phyloP scores from a whole-genome alignment of 495 filamentous ascomycete species.

The Aspergillus hancockii region DNA sequence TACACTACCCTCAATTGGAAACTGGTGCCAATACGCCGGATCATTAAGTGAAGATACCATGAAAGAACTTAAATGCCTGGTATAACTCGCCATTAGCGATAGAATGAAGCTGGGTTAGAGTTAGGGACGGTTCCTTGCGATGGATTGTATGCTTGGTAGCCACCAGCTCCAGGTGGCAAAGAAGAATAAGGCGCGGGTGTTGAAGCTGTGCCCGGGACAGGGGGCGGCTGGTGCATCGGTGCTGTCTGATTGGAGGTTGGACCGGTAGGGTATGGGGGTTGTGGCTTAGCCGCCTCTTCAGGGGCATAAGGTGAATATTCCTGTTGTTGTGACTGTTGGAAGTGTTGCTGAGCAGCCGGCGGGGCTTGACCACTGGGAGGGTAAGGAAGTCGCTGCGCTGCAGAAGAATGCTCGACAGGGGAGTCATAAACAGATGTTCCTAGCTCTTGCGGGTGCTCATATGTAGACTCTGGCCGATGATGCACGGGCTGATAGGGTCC shows the following conservation, averaged over 20 bases:
- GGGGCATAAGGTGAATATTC: constrained; percentile 63
- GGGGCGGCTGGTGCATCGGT: constrained; percentile 49
- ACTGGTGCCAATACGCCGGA: neutral
- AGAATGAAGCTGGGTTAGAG: constrained; percentile 46
- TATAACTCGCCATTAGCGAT: constrained; percentile 32
- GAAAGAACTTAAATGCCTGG: neutral
- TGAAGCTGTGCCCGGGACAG: constrained; percentile 41
- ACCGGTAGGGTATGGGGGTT: constrained; percentile 47
- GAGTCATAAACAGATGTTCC: constrained; percentile 84
- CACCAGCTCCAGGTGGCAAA: constrained; percentile 33
- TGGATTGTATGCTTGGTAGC: constrained; percentile 57
- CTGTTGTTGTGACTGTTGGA: constrained; percentile 38
- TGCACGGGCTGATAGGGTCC: constrained; percentile 42
- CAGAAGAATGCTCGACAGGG: constrained; percentile 55
- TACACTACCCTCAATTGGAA: constrained; percentile 1
- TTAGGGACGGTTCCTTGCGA: constrained; percentile 33
- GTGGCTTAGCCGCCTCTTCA: constrained; percentile 51
- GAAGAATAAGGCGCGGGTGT: constrained; percentile 49
- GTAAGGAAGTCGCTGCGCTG: constrained; percentile 45
- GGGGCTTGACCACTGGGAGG: constrained; percentile 44
- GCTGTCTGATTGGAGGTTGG: constrained; percentile 47
- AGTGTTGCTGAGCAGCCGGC: constrained; percentile 37
- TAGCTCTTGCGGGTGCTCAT: constrained; percentile 78
- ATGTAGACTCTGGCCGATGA: constrained; percentile 69
- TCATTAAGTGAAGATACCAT: neutral